A percentile compares a stretch with the other conserved stretches of the same genome.
These are phyloP conservation scores for Suhomyces prunicola DNA, from an alignment of 805 yeast genomes.

Conservation along the genomic window DNA sequence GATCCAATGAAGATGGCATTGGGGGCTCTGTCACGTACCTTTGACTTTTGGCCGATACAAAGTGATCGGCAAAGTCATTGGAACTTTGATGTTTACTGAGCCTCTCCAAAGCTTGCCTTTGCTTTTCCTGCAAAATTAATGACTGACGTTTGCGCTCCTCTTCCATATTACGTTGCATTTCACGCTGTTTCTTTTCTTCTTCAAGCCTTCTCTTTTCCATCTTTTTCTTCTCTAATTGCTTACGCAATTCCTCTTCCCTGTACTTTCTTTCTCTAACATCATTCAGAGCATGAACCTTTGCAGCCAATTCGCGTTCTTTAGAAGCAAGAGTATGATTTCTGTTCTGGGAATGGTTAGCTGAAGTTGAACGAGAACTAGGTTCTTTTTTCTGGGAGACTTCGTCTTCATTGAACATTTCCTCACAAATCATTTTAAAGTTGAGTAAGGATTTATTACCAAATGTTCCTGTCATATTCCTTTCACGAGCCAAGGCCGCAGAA, in stretches of 20 bases:
- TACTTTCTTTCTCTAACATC: constrained; percentile 11
- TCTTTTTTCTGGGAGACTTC: not conserved
- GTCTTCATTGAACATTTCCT: constrained; percentile 28
- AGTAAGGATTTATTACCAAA: constrained; percentile 21
- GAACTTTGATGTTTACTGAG: constrained; percentile 15
- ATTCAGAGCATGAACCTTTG: constrained; percentile 10
- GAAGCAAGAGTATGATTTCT: constrained; percentile 5
- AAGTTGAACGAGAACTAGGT: not conserved
- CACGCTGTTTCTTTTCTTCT: constrained; percentile 17
- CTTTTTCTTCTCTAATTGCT: constrained; percentile 12
- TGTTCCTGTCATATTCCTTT: constrained; percentile 3
- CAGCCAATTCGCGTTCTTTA: constrained; percentile 13
- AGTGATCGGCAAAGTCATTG: constrained; percentile 14
- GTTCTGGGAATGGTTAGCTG: not conserved
- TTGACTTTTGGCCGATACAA: constrained; percentile 4
- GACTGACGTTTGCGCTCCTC: constrained; percentile 21
- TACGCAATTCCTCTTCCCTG: constrained; percentile 16
- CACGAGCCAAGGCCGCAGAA: not conserved
- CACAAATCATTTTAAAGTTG: constrained; percentile 31
- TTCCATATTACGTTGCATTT: constrained; percentile 11
- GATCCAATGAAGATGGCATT: constrained; percentile 32
- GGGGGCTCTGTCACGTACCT: constrained; percentile 28
- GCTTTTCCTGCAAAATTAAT: constrained; percentile 22
- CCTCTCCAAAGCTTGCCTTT: constrained; percentile 28
- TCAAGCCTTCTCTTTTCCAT: constrained; percentile 7